Percentiles rank a stretch among this genome's conserved stretches.
Evolutionary conservation across 1,284 basidiomycete genomes (phyloP).

Genomic region (Pyrrhoderma lamaoense): DNA sequence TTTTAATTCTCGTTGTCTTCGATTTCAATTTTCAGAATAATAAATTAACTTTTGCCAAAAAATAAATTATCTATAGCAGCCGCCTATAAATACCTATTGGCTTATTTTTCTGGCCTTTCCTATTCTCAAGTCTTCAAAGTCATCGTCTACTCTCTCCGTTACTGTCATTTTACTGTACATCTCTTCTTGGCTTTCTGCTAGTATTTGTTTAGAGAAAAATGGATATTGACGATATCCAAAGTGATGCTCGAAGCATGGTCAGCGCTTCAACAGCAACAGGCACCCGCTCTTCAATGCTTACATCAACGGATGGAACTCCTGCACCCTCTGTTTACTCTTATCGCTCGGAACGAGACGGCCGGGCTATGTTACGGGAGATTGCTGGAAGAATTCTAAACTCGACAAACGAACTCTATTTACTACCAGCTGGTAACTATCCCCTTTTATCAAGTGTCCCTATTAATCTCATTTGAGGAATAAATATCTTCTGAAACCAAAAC

Average conservation of each 20-base stretch:
- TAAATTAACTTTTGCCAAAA: too few species aligned
- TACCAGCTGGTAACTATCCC: slow-evolving; percentile 15
- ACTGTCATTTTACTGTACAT: neutral
- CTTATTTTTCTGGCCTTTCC: neutral
- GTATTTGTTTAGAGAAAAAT: slow-evolving; percentile 2
- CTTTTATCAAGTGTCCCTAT: neutral
- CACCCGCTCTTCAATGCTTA: slow-evolving; percentile 8
- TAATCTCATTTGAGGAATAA: neutral
- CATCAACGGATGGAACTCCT: slow-evolving; percentile 16
- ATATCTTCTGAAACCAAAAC: neutral
- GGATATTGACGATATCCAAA: slow-evolving; percentile 9
- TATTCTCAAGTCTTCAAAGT: neutral
- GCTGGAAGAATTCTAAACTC: slow-evolving; percentile 17
- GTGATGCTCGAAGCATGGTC: slow-evolving; percentile 3
- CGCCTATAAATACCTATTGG: neutral
- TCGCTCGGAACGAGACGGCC: slow-evolving; percentile 16
- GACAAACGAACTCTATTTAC: slow-evolving; percentile 19
- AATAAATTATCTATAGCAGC: neutral
- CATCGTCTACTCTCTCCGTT: neutral
- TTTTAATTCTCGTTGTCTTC: too few species aligned
- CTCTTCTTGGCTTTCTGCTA: neutral
- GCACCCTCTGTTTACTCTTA: slow-evolving; percentile 19
- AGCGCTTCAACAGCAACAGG: slow-evolving; percentile 8
- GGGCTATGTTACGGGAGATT: slow-evolving; percentile 16
- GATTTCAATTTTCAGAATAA: too few species aligned